Percentiles rank a stretch among this genome's conserved stretches.
Conservation (phyloP, 805 yeast species). For the Wickerhamiella galacta region DNA sequence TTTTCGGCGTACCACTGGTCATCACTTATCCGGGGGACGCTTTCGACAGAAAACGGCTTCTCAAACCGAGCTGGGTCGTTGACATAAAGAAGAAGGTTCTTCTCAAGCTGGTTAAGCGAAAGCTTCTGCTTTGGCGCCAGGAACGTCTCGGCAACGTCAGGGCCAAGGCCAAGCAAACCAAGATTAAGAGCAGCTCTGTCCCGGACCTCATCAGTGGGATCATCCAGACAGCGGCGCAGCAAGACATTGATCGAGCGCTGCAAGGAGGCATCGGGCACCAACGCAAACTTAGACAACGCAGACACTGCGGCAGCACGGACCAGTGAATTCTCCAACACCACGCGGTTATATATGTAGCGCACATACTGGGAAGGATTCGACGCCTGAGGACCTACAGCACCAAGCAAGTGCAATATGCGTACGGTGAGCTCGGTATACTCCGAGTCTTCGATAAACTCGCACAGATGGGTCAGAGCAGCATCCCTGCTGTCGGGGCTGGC, state of each 20-base stretch:
- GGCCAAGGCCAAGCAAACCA: constrained; percentile 31
- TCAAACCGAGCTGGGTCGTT: constrained; percentile 27
- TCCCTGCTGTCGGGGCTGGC: constrained; percentile 74
- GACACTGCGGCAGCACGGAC: constrained; percentile 92
- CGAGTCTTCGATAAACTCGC: constrained; percentile 97
- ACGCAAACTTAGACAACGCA: constrained; percentile 80
- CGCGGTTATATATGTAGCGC: constrained; percentile 91
- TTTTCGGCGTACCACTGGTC: constrained; percentile 17
- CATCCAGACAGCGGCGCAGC: constrained; percentile 68
- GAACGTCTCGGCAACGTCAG: constrained; percentile 27
- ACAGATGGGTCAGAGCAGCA: constrained; percentile 66
- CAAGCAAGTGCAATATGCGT: constrained; percentile 79
- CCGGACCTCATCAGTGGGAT: constrained; percentile 91
- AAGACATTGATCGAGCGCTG: constrained; percentile 55
- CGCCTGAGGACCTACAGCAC: constrained; percentile 86
- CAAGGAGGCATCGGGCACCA: constrained; percentile 49
- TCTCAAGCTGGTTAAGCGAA: constrained; percentile 65
- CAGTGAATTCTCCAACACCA: constrained; percentile 86
- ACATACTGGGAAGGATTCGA: constrained; percentile 77
- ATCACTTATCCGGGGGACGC: constrained; percentile 36
- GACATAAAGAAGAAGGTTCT: constrained; percentile 56
- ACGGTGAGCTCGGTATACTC: constrained; percentile 88
- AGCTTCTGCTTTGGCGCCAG: constrained; percentile 52
- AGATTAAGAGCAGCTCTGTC: constrained; percentile 87
- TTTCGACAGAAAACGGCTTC: constrained; percentile 54